Conservation (phyloP, 23 red algal species). For the Agarophyton chilense region DNA sequence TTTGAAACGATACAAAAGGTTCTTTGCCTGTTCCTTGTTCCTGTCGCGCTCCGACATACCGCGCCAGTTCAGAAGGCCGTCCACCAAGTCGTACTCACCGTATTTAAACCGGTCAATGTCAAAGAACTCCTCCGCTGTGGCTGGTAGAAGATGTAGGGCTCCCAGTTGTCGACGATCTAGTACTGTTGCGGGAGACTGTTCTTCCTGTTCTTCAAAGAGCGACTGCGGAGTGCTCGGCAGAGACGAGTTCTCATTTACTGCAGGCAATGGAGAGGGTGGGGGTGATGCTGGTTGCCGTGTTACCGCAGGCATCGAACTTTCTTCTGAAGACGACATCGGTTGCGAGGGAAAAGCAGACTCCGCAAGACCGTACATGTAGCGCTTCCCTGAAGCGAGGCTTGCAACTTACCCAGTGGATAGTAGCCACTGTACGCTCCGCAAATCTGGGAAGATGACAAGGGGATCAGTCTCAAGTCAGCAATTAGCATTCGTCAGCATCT, state of each 20-base stretch:
- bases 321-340: background rate
- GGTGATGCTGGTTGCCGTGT: background rate
- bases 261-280: background rate
- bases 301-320: background rate
- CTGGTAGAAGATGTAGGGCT: background rate
- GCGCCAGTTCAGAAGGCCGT: background rate
- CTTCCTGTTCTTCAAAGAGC: too few species aligned
- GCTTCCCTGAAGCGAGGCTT: too few species aligned
- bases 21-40: background rate
- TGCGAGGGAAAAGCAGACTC: too few species aligned
- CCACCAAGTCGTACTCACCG: background rate
- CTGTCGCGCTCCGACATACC: background rate
- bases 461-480: too few species aligned
- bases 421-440: too few species aligned
- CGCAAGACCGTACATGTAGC: too few species aligned
- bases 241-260: background rate
- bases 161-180: background rate
- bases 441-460: too few species aligned
- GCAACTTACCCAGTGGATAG: too few species aligned
- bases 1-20: conserved; percentile 1
- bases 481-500: too few species aligned
- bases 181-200: too few species aligned
- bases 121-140: background rate
- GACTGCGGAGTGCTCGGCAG: background rate
- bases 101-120: conserved; percentile 1